Percentiles rank a stretch among this genome's conserved stretches.
phyloP scores from a whole-genome alignment of 169 alveolate genomes.

The Besnoitia besnoiti region DNA sequence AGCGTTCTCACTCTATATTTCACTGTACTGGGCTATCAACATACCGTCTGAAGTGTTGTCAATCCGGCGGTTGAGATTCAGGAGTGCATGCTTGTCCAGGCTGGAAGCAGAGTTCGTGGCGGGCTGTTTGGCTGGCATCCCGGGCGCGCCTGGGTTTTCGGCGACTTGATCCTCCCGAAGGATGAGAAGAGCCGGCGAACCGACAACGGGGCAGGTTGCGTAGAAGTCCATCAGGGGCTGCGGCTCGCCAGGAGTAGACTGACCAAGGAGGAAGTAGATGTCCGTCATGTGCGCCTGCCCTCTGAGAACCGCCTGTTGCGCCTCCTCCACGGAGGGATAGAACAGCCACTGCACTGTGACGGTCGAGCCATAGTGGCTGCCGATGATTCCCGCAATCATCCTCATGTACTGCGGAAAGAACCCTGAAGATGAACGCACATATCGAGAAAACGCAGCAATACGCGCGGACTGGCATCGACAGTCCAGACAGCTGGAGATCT shows the following conservation, averaged over 20 bases:
- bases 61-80: not conserved
- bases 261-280: slow-evolving; percentile 50
- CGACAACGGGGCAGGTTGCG: slow-evolving; percentile 49
- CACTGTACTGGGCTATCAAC: not conserved
- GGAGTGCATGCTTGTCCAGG: not conserved
- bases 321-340: slow-evolving; percentile 34
- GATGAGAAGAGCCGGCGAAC: slow-evolving; percentile 24
- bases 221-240: slow-evolving; percentile 45
- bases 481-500: too few relatives aligned
- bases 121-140: not conserved
- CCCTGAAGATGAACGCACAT: too few relatives aligned
- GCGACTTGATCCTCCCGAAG: not conserved
- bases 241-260: slow-evolving; percentile 53
- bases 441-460: too few relatives aligned
- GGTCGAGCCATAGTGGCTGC: not conserved
- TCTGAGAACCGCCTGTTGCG: slow-evolving; percentile 17
- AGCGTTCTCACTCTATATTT: too few relatives aligned
- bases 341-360: slow-evolving; percentile 34
- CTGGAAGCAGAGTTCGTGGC: not conserved
- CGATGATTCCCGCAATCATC: not conserved
- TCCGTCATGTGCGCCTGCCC: slow-evolving; percentile 65
- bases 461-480: too few relatives aligned
- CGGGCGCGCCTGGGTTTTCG: not conserved
- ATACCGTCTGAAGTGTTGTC: not conserved
- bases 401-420: slow-evolving; percentile 52